phyloP scores from a whole-genome alignment of 179 eudicot genomes.

The Actinidia polygama region DNA sequence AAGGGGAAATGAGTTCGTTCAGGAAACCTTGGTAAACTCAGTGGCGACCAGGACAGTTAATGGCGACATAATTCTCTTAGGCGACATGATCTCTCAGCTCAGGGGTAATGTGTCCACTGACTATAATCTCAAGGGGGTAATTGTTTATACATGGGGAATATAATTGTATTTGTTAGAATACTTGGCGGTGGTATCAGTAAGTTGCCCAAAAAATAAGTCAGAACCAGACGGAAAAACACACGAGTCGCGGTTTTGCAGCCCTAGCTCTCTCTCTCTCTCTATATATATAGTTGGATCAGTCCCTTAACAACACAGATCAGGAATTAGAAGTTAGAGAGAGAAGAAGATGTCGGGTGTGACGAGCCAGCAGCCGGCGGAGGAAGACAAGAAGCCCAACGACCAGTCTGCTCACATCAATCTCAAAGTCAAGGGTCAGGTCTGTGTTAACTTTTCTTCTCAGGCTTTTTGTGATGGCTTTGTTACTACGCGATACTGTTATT shows the following conservation, averaged over 20 bases:
- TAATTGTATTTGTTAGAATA: too few species aligned
- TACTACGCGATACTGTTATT: not conserved
- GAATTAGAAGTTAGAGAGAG: not conserved
- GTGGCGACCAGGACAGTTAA: too few species aligned
- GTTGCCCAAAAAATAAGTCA: too few species aligned
- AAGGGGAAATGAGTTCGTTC: too few species aligned
- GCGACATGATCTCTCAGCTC: too few species aligned
- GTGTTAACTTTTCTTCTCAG: not conserved
- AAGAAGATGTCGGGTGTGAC: constrained; percentile 17
- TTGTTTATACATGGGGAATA: too few species aligned
- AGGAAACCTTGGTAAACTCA: too few species aligned
- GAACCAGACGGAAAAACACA: not conserved
- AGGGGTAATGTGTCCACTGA: too few species aligned
- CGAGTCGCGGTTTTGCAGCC: constrained; percentile 3
- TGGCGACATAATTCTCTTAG: too few species aligned
- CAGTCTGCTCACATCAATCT: constrained; percentile 25
- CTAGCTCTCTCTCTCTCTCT: not conserved
- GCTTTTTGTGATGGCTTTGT: not conserved
- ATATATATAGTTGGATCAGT: not conserved
- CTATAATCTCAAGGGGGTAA: too few species aligned
- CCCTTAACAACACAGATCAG: not conserved
- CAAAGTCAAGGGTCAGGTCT: constrained; percentile 28
- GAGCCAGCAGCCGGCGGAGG: constrained; percentile 24
- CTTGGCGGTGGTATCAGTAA: too few species aligned
- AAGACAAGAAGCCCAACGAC: constrained; percentile 25